Evolutionary conservation across 2,329 filamentous ascomycete species (phyloP).

Genomic region (Paecilomyces niveus): DNA sequence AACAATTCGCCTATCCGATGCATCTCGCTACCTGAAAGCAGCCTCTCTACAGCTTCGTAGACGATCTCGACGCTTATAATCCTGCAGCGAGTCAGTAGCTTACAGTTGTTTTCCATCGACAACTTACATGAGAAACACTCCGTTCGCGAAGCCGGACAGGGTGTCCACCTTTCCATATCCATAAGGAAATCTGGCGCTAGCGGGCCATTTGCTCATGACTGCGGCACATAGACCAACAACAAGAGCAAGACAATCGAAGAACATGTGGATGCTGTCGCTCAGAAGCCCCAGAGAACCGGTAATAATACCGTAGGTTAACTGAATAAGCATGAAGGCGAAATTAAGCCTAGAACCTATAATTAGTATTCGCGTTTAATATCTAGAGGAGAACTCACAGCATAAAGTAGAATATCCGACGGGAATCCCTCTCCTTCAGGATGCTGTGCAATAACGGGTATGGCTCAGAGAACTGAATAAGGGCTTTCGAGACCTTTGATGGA

Average conservation of each 20-base stretch:
- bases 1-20: slow-evolving; percentile 80
- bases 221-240: slow-evolving; percentile 84
- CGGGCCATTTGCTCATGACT: slow-evolving; percentile 94
- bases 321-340: slow-evolving; percentile 88
- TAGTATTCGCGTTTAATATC: slow-evolving; percentile 8
- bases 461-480: slow-evolving; percentile 63
- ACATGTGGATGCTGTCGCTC: slow-evolving; percentile 98
- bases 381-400: slow-evolving; percentile 59
- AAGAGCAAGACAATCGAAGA: slow-evolving; percentile 93
- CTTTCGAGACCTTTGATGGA: slow-evolving; percentile 63
- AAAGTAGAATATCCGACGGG: slow-evolving; percentile 92
- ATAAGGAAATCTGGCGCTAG: slow-evolving; percentile 81
- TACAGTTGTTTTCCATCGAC: not conserved
- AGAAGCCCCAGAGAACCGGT: slow-evolving; percentile 92
- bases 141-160: slow-evolving; percentile 91
- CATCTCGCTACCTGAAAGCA: slow-evolving; percentile 76
- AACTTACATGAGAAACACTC: slow-evolving; percentile 79
- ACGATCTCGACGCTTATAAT: slow-evolving; percentile 94
- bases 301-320: slow-evolving; percentile 87
- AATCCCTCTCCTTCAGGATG: slow-evolving; percentile 85
- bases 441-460: slow-evolving; percentile 73
- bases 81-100: slow-evolving; percentile 38
- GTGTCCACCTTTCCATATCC: slow-evolving; percentile 97
- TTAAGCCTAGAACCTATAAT: slow-evolving; percentile 59
- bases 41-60: slow-evolving; percentile 83